Evolutionary conservation across 2,329 filamentous ascomycete species (phyloP).

Genomic region (Pyrenophora teres): DNA sequence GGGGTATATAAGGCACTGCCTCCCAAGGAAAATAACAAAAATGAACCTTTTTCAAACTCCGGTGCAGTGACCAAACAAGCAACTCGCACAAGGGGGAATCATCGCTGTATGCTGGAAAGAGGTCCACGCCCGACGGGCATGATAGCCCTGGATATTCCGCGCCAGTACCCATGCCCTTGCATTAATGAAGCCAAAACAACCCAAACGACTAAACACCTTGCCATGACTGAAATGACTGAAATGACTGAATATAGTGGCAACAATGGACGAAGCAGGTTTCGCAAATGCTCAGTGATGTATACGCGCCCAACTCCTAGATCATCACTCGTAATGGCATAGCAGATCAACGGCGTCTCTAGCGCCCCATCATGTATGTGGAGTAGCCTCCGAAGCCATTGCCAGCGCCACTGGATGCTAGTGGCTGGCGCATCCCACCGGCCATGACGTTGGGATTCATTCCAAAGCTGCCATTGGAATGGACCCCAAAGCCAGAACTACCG

Average conservation of each 20-base stretch:
- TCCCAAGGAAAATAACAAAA: conserved; percentile 4
- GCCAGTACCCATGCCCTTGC: conserved; percentile 49
- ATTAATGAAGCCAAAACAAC: conserved; percentile 39
- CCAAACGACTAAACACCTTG: conserved; percentile 47
- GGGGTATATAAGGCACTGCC: not conserved
- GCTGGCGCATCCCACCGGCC: conserved; percentile 40
- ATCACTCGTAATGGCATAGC: conserved; percentile 43
- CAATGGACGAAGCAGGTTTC: conserved; percentile 41
- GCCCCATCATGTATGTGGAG: conserved; percentile 49
- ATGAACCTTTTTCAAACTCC: conserved; percentile 33
- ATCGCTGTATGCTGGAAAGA: conserved; percentile 52
- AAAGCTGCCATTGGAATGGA: conserved; percentile 47
- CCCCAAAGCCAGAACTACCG: conserved; percentile 39
- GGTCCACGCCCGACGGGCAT: conserved; percentile 43
- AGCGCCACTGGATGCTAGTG: conserved; percentile 38
- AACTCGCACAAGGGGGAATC: conserved; percentile 52
- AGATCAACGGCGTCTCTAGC: conserved; percentile 28
- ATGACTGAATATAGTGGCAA: conserved; percentile 48
- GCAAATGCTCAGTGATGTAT: conserved; percentile 39
- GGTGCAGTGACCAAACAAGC: conserved; percentile 33
- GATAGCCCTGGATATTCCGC: conserved; percentile 41
- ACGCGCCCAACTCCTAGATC: conserved; percentile 41
- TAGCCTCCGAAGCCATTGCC: conserved; percentile 42
- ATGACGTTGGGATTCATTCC: conserved; percentile 44
- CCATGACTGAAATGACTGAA: conserved; percentile 52